Percentiles rank a stretch among this genome's conserved stretches.
phyloP scores from a whole-genome alignment of 164 flowering plant genomes.

The Magnolia sinica region DNA sequence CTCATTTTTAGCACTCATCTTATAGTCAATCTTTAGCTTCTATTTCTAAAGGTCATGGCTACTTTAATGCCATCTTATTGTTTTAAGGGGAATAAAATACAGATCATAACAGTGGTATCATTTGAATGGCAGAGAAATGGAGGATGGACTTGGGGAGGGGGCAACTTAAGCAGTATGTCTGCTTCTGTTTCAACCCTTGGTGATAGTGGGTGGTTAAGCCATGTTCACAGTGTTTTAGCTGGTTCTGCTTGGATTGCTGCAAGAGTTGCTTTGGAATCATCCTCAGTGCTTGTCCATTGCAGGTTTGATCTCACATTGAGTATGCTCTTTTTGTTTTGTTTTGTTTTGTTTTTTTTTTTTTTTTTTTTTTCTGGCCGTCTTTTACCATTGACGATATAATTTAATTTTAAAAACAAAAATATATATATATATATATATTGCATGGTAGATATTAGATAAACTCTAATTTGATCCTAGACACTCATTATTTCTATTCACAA shows the following conservation, averaged over 20 bases:
- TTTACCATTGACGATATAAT: neutral
- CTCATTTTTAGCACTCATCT: no score
- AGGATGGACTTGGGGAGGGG: conserved; percentile 99
- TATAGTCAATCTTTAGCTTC: no score
- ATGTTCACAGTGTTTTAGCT: conserved; percentile 87
- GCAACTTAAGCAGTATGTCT: conserved; percentile 98
- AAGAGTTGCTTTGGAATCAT: conserved; percentile 81
- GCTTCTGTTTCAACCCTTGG: conserved; percentile 98
- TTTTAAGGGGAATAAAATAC: no score
- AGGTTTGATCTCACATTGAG: conserved; percentile 43
- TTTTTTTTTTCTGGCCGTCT: neutral
- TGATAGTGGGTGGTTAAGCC: conserved; percentile 97
- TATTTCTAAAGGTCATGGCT: no score
- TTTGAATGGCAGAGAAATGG: conserved; percentile 75
- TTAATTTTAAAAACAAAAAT: no score
- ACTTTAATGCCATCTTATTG: no score
- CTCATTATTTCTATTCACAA: neutral
- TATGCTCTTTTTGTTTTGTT: no score
- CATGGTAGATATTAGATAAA: neutral
- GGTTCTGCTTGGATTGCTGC: conserved; percentile 99
- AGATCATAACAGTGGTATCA: neutral
- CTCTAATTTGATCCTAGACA: neutral
- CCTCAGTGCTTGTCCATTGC: conserved; percentile 99
- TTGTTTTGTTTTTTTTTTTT: no score
- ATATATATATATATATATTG: no score